Base-by-base conservation (phyloP, 495 filamentous ascomycete genomes). In the Annulohypoxylon bovei region DNA sequence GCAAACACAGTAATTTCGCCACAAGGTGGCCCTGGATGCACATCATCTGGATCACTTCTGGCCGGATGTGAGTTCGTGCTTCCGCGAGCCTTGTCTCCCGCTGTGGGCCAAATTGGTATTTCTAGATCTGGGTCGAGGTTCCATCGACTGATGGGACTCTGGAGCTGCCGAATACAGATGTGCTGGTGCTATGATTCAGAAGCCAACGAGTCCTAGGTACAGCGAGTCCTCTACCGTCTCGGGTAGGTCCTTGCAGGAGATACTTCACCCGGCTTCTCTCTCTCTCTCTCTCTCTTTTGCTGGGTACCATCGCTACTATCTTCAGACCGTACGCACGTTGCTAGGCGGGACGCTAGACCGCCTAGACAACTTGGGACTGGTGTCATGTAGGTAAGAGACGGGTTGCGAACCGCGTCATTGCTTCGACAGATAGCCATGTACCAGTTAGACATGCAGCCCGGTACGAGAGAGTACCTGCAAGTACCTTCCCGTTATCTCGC, bases 1-100 rank as follows among this genome's bases (percentile, higher is more conserved):
- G 67, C 64, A 71, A 71, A 71, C 68, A 70, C 56, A 74, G 71
- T 68, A 74, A 74, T 71, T 74, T 71, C 68, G 71, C 71, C 71
- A 68, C 68, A 68, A 60, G 65, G 71, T 62, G 62, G 66, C 55
- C 68, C 71, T 73, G 49, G 67, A 74, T 71, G 71, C 68, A 71
- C 64, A 74, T 74, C 71, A 74, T 71, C 71, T 71, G 67, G 71
- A 71, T 74, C 62, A 67, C 71, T 65, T 61, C 68, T 71, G 35
- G 37, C 71, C 71, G 71, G 71, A 71, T 71, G 71, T 70, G 63
- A 66, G 68, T 9, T 74, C 28, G 46, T 74, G 71, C 71, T 71
- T 74, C 71, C 71, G 71, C 71, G 71, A 71, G 71, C 62, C 71
- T 70, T 74, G 71, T 71, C 68, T 74, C 68, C 71, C 71, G 67